Evolutionary conservation across 2,329 filamentous ascomycete genomes (phyloP).

Genomic region (Aspergillus ochraceus): DNA sequence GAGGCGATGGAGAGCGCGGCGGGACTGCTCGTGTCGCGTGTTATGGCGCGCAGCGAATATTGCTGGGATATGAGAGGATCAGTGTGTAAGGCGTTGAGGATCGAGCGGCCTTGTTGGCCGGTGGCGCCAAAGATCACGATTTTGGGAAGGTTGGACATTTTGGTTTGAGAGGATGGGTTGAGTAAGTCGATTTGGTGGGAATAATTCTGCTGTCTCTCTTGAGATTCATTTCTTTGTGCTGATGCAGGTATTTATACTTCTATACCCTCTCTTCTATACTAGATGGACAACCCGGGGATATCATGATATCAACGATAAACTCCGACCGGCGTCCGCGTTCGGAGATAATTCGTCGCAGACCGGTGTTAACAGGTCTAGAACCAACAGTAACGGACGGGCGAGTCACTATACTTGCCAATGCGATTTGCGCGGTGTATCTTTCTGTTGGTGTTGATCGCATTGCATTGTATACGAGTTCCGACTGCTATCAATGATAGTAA

Average conservation of each 20-base stretch:
- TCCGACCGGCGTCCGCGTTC: neutral
- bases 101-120: conserved; percentile 60
- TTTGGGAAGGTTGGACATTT: conserved; percentile 24
- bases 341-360: neutral
- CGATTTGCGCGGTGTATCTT: too few species aligned
- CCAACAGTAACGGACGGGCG: too few species aligned
- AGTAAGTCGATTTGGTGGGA: too few species aligned
- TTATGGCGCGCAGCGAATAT: conserved; percentile 57
- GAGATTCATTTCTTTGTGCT: too few species aligned
- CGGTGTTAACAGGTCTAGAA: neutral
- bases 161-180: neutral
- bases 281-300: too few species aligned
- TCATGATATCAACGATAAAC: neutral
- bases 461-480: too few species aligned
- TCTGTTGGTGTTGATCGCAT: too few species aligned
- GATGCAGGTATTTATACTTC: too few species aligned
- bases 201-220: too few species aligned
- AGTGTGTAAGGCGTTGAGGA: conserved; percentile 48
- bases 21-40: conserved; percentile 49
- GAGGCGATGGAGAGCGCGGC: conserved; percentile 46
- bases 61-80: conserved; percentile 47
- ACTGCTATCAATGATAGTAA: too few species aligned
- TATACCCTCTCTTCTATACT: too few species aligned
- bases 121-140: conserved; percentile 59
- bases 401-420: too few species aligned